Evolutionary conservation across 1,284 basidiomycete genomes (phyloP).

Genomic region (Puccinia hordei): DNA sequence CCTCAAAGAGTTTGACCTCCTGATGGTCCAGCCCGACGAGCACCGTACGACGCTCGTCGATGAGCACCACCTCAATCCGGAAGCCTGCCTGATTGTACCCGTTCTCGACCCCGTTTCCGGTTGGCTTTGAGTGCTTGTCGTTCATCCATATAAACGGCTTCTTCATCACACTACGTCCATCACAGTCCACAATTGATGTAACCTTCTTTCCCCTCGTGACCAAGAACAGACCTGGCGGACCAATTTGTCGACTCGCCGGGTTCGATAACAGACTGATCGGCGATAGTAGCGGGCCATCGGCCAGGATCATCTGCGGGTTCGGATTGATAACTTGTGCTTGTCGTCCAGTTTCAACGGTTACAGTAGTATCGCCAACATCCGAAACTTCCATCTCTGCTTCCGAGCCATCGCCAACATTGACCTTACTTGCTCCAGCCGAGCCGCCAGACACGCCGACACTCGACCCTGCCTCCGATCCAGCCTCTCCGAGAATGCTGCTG

Average conservation of each 20-base stretch:
- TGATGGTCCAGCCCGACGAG: conserved; percentile 31
- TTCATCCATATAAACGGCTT: conserved; percentile 74
- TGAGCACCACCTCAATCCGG: conserved; percentile 38
- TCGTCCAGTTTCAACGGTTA: neutral
- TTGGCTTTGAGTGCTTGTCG: conserved; percentile 63
- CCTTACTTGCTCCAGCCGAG: neutral
- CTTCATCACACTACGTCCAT: conserved; percentile 76
- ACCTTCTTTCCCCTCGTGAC: conserved; percentile 80
- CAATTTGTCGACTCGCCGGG: conserved; percentile 69
- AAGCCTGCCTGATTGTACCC: conserved; percentile 54
- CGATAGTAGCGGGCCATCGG: conserved; percentile 64
- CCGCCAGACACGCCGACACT: conserved; percentile 4
- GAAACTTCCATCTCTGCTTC: conserved; percentile 9
- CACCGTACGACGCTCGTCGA: conserved; percentile 32
- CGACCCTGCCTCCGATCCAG: conserved; percentile 16
- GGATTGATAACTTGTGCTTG: neutral
- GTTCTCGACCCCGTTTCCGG: conserved; percentile 70
- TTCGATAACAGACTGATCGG: conserved; percentile 79
- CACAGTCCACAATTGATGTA: conserved; percentile 77
- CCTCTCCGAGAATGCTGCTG: conserved; percentile 17
- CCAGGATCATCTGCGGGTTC: conserved; percentile 5
- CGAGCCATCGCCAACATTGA: conserved; percentile 1
- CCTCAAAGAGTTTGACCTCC: conserved; percentile 45
- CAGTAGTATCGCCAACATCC: neutral
- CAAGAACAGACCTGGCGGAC: conserved; percentile 80